Evolutionary conservation across 805 yeast species (phyloP).

Genomic region (Soucietia sequanensis): DNA sequence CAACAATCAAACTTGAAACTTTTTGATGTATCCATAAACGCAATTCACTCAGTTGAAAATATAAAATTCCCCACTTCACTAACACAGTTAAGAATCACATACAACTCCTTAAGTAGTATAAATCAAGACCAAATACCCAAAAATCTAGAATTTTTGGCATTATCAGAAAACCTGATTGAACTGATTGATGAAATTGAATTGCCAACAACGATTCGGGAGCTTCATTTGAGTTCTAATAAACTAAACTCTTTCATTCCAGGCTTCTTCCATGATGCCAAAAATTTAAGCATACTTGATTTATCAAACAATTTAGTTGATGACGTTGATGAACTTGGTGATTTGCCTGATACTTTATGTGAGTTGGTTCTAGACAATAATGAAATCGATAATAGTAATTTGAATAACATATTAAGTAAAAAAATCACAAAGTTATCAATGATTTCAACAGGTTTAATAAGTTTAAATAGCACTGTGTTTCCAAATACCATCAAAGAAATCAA

Average conservation of each 20-base stretch:
- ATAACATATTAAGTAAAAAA: slow-evolving; percentile 16
- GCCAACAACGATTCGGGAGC: slow-evolving; percentile 12
- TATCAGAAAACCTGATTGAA: slow-evolving; percentile 12
- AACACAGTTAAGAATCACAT: slow-evolving; percentile 9
- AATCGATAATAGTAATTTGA: slow-evolving; percentile 15
- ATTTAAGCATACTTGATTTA: slow-evolving; percentile 10
- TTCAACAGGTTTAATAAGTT: slow-evolving; percentile 16
- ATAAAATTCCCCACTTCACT: slow-evolving; percentile 11
- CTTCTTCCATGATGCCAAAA: slow-evolving; percentile 10
- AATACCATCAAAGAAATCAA: slow-evolving; percentile 11
- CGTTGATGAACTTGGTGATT: slow-evolving; percentile 19
- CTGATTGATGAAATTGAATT: slow-evolving; percentile 9
- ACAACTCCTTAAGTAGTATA: slow-evolving; percentile 10
- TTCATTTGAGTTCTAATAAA: slow-evolving; percentile 13
- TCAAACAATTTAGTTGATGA: slow-evolving; percentile 19
- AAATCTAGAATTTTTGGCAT: slow-evolving; percentile 11
- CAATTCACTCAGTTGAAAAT: slow-evolving; percentile 7
- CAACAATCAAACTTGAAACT: slow-evolving; percentile 3
- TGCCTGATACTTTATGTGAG: slow-evolving; percentile 14
- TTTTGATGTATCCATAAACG: slow-evolving; percentile 14
- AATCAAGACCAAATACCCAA: slow-evolving; percentile 10
- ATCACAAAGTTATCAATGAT: slow-evolving; percentile 16
- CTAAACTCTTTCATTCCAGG: slow-evolving; percentile 11
- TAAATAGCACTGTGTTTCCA: slow-evolving; percentile 15
- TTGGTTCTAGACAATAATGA: slow-evolving; percentile 18